A percentile compares a stretch with the other conserved stretches of the same genome.
phyloP scores from a whole-genome alignment of 805 yeast species.

The Barnettozyma wickerhamii region DNA sequence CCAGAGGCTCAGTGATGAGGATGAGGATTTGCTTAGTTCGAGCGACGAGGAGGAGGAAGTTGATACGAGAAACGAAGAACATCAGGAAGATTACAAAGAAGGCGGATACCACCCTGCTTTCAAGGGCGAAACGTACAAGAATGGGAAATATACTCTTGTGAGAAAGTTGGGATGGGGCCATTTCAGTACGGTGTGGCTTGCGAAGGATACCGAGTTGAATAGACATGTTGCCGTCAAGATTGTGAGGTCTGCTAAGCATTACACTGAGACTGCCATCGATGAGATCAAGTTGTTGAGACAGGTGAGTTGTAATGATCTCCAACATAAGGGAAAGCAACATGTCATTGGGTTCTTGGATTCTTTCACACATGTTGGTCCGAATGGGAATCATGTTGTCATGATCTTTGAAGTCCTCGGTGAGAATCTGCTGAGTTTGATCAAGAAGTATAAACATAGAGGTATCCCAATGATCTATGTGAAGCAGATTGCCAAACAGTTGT shows the following conservation, averaged over 20 bases:
- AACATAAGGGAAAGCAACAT: slow-evolving; percentile 78
- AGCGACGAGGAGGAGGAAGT: slow-evolving; percentile 29
- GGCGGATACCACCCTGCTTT: slow-evolving; percentile 97
- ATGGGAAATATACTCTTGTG: slow-evolving; percentile 70
- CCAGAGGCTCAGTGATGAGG: slow-evolving; percentile 15
- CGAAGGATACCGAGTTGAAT: slow-evolving; percentile 52
- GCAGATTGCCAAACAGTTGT: slow-evolving; percentile 74
- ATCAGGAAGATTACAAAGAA: slow-evolving; percentile 73
- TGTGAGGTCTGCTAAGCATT: slow-evolving; percentile 85
- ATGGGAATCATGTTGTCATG: slow-evolving; percentile 94
- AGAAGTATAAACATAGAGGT: slow-evolving; percentile 72
- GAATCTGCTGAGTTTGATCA: slow-evolving; percentile 77
- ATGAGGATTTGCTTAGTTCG: slow-evolving; percentile 15
- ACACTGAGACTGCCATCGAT: slow-evolving; percentile 91
- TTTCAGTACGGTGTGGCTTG: slow-evolving; percentile 94
- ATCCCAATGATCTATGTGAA: slow-evolving; percentile 74
- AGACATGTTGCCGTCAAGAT: slow-evolving; percentile 91
- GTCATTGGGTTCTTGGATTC: slow-evolving; percentile 79
- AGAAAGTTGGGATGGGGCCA: slow-evolving; percentile 99
- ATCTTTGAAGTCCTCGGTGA: slow-evolving; percentile 97
- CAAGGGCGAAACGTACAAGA: slow-evolving; percentile 80
- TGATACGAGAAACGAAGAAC: slow-evolving; percentile 71
- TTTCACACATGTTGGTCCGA: slow-evolving; percentile 82
- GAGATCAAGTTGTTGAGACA: slow-evolving; percentile 78
- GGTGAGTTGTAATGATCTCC: slow-evolving; percentile 55